Evolutionary conservation across 257 asterid genomes (phyloP).

Genomic region (Penstemon newberryi): DNA sequence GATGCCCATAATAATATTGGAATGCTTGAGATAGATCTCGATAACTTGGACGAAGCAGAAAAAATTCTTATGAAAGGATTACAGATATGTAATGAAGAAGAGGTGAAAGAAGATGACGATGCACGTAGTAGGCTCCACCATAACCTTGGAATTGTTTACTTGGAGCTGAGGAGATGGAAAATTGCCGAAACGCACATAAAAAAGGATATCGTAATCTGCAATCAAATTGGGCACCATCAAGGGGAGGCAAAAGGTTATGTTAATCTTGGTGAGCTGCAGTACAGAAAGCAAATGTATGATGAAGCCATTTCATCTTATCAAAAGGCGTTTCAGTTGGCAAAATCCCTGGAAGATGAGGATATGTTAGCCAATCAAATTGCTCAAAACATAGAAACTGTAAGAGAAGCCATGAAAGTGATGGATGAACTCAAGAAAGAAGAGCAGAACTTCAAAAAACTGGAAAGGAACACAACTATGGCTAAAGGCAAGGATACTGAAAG

Average conservation of each 20-base stretch:
- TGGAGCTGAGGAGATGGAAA: constrained; percentile 77
- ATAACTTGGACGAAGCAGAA: constrained; percentile 73
- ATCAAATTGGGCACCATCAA: constrained; percentile 70
- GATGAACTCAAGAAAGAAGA: constrained; percentile 65
- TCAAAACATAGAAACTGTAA: constrained; percentile 62
- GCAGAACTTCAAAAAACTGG: constrained; percentile 76
- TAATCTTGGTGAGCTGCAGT: constrained; percentile 80
- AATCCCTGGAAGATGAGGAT: constrained; percentile 85
- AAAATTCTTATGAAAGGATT: constrained; percentile 62
- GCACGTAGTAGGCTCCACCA: constrained; percentile 95
- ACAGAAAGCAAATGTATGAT: constrained; percentile 63
- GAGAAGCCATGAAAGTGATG: constrained; percentile 63
- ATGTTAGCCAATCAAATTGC: constrained; percentile 57
- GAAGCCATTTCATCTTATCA: constrained; percentile 76
- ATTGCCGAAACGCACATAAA: constrained; percentile 65
- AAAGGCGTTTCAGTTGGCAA: constrained; percentile 78
- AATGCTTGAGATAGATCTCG: constrained; percentile 88
- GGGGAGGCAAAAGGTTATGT: constrained; percentile 96
- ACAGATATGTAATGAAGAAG: constrained; percentile 86
- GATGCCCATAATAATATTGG: constrained; percentile 97
- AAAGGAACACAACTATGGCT: constrained; percentile 54
- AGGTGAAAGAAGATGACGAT: constrained; percentile 65
- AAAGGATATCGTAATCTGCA: constrained; percentile 73
- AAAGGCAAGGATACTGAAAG: constrained; percentile 71
- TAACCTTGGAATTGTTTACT: constrained; percentile 84